Base-by-base conservation (phyloP, 306 rosid genomes). In the Dalbergia cochinchinensis region DNA sequence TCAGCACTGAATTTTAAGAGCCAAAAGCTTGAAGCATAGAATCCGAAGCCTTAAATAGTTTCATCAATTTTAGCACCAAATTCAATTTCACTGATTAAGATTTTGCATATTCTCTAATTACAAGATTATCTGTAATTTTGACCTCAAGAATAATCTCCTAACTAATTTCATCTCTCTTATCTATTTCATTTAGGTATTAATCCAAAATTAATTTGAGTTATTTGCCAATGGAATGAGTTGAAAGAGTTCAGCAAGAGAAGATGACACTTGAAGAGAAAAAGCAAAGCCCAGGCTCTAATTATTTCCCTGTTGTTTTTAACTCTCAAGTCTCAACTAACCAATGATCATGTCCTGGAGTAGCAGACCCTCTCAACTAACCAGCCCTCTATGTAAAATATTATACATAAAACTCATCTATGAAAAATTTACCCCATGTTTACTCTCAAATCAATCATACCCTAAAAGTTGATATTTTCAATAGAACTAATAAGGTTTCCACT, bases 1-100 rank as follows among this genome's bases (percentile, higher is more conserved):
- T 39, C 51, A 65, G 7, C 26, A 54, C 39, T 54, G 16, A 63
- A 70, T 53, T 77, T 62, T 3, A 70, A 64, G 62, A 76, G 73
- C 62, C 8, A 68, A 42, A 64, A 42, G 41, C 42, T 69, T 76
- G 33, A 70, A 71, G 69, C 51, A 50, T 37, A 26, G 31, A 26
- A 26, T 1, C 62, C 37, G 34, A 60, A 62, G 51, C 33, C 69
- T 35, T 70, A 4, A 61, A 42, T 16, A 34, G 39, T 44, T 63
- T 78, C 34, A 11, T 47, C 76, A 2, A 26, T 44, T 19, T 61
- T 67, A 6, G 39, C 10, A 7, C 15, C 45, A 69, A 22, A 69
- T 53, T 82, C 61, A 54, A 44, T 55, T 69, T 33, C 71, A 51
- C 12, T 63, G 70, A 15, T 57, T 37, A 10, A 57, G 55, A 77